phyloP scores from a whole-genome alignment of 2,329 filamentous ascomycete genomes.

The Teratosphaeria destructans region DNA sequence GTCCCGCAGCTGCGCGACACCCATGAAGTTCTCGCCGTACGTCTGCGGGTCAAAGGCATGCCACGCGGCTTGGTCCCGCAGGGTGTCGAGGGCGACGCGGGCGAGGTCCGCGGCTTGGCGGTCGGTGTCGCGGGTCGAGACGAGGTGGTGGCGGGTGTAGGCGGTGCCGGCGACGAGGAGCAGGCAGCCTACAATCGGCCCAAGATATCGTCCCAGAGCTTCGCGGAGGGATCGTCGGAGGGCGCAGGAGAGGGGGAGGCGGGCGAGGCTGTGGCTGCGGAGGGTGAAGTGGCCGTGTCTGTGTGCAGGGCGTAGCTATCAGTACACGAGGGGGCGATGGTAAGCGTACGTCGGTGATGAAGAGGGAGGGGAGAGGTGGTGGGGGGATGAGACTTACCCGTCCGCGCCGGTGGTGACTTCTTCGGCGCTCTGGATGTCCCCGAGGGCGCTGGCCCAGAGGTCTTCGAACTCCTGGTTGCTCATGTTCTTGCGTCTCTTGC shows the following conservation, averaged over 20 bases:
- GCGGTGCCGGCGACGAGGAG: conserved; percentile 37
- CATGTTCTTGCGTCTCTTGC: conserved; percentile 72
- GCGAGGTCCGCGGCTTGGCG: conserved; percentile 74
- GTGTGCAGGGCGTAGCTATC: conserved; percentile 67
- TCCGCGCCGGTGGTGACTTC: conserved; percentile 48
- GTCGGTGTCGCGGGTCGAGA: conserved; percentile 53
- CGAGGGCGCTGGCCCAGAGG: conserved; percentile 64
- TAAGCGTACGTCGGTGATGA: conserved; percentile 12
- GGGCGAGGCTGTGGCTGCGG: conserved; percentile 80
- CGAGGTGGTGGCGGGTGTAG: conserved; percentile 57
- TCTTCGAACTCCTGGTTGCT: conserved; percentile 85
- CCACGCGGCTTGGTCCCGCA: conserved; percentile 75
- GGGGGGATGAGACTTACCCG: conserved; percentile 41
- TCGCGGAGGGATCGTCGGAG: conserved; percentile 67
- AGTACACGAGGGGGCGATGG: conserved; percentile 43
- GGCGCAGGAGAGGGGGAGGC: conserved; percentile 76
- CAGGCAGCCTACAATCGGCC: conserved; percentile 63
- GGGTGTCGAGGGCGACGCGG: conserved; percentile 68
- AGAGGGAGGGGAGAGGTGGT: conserved; percentile 1
- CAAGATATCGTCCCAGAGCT: conserved; percentile 76
- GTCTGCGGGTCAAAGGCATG: conserved; percentile 53
- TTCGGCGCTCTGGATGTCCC: conserved; percentile 55
- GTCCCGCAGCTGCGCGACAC: conserved; percentile 80
- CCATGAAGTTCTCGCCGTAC: conserved; percentile 68
- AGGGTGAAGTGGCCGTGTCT: conserved; percentile 49